Percentiles rank a stretch among this genome's conserved stretches.
These are phyloP conservation scores for Asterionellopsis glacialis DNA, from an alignment of 108 stramenopile genomes.

Conservation along the genomic window DNA sequence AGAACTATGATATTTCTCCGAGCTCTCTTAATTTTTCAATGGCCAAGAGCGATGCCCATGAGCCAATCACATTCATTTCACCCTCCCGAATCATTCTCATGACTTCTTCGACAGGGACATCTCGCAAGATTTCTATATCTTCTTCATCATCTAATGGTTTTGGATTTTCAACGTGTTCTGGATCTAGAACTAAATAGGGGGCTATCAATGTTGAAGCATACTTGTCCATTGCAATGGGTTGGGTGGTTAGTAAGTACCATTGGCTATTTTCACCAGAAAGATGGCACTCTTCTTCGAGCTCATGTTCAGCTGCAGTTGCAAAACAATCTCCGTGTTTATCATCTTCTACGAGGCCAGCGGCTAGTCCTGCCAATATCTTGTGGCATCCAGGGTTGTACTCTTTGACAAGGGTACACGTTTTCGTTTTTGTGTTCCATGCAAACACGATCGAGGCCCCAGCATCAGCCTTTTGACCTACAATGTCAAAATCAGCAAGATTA, in stretches of 20 bases:
- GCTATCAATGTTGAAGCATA: conserved; percentile 62
- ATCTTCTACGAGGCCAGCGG: conserved; percentile 76
- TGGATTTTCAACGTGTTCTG: conserved; percentile 54
- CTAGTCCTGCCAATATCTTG: conserved; percentile 51
- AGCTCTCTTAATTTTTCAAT: conserved; percentile 70
- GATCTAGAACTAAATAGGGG: conserved; percentile 70
- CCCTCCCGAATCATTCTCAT: conserved; percentile 53
- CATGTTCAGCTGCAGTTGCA: conserved; percentile 49
- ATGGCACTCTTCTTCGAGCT: conserved; percentile 84
- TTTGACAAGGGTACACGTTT: conserved; percentile 65
- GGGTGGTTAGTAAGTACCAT: conserved; percentile 53
- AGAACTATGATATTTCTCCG: conserved; percentile 37
- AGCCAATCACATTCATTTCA: conserved; percentile 80
- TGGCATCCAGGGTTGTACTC: conserved; percentile 81
- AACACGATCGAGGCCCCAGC: conserved; percentile 69
- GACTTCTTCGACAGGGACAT: conserved; percentile 54
- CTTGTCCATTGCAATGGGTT: conserved; percentile 70
- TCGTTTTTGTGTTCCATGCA: conserved; percentile 69
- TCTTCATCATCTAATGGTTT: conserved; percentile 75
- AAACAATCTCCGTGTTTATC: conserved; percentile 38
- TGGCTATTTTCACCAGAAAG: conserved; percentile 44
- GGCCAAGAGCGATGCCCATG: conserved; percentile 63
- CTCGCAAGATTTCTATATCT: conserved; percentile 72
- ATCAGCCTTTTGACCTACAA: conserved; percentile 37
- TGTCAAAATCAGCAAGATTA: conserved; percentile 58